A percentile compares a stretch with the other conserved stretches of the same genome.
These are phyloP conservation scores for Hypoxylon sp. DNA, from an alignment of 2,329 filamentous ascomycete genomes.

Conservation along the genomic window DNA sequence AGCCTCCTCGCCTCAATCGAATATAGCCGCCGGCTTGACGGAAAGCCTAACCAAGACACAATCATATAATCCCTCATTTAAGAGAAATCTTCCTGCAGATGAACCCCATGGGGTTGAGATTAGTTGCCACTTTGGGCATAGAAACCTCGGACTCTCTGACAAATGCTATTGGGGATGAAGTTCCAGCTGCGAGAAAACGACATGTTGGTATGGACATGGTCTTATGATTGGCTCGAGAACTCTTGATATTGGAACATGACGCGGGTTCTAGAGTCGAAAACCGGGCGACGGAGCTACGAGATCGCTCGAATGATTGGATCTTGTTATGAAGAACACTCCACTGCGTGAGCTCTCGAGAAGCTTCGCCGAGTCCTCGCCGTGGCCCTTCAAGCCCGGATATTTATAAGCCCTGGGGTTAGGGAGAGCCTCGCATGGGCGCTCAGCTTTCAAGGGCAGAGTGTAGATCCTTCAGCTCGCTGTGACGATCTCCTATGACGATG, in stretches of 20 bases:
- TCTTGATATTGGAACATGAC: slow-evolving; percentile 24
- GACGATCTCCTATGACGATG: slow-evolving; percentile 27
- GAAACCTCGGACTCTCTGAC: slow-evolving; percentile 26
- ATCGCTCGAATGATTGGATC: slow-evolving; percentile 16
- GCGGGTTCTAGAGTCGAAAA: slow-evolving; percentile 20
- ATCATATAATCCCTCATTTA: slow-evolving; percentile 13
- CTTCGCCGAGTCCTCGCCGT: slow-evolving; percentile 18
- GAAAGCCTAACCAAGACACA: slow-evolving; percentile 22
- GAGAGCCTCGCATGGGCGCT: slow-evolving; percentile 10
- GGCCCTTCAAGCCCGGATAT: slow-evolving; percentile 6
- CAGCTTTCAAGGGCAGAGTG: slow-evolving; percentile 11
- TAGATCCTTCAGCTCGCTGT: slow-evolving; percentile 23
- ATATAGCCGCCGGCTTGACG: slow-evolving; percentile 42
- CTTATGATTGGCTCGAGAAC: slow-evolving; percentile 15
- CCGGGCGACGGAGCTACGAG: slow-evolving; percentile 11
- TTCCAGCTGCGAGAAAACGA: slow-evolving; percentile 9
- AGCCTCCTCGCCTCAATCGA: slow-evolving; percentile 15
- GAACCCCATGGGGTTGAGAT: slow-evolving; percentile 31
- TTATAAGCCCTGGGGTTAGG: slow-evolving; percentile 26
- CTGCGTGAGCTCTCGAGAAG: slow-evolving; percentile 21
- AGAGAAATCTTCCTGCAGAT: slow-evolving; percentile 11
- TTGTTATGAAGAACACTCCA: slow-evolving; percentile 34
- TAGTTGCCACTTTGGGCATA: slow-evolving; percentile 22
- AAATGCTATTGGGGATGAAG: slow-evolving; percentile 4
- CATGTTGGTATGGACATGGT: slow-evolving; percentile 8